Evolutionary conservation across 2,329 filamentous ascomycete genomes (phyloP).

Genomic region (Huntiella bhutanensis): DNA sequence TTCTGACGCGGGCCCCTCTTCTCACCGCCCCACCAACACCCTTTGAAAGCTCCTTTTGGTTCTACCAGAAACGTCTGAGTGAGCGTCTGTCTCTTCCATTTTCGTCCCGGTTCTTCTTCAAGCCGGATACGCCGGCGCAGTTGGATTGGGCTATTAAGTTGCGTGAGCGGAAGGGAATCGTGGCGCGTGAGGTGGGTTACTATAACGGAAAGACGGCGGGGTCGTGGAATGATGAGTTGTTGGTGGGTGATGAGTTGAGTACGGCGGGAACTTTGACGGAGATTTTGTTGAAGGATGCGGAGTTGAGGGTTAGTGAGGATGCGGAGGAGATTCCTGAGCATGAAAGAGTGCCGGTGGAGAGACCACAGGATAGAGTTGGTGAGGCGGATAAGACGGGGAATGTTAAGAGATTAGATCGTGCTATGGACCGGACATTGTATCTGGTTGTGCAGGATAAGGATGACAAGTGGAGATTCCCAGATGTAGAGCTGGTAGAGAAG

Average conservation of each 20-base stretch:
- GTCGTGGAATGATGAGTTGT: constrained; percentile 82
- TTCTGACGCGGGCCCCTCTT: constrained; percentile 74
- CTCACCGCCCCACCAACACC: constrained; percentile 67
- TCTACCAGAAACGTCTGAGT: constrained; percentile 94
- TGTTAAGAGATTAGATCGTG: constrained; percentile 56
- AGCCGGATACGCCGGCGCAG: constrained; percentile 65
- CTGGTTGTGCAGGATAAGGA: constrained; percentile 58
- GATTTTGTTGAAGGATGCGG: constrained; percentile 55
- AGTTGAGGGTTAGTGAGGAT: constrained; percentile 40
- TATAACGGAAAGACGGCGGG: constrained; percentile 54
- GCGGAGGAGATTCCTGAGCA: constrained; percentile 37
- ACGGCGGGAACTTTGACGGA: constrained; percentile 46
- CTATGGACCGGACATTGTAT: constrained; percentile 69
- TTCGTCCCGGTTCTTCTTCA: constrained; percentile 84
- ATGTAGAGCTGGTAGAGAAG: constrained; percentile 44
- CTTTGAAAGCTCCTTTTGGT: constrained; percentile 85
- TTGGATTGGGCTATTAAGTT: constrained; percentile 83
- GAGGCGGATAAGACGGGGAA: constrained; percentile 66
- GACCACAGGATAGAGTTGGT: constrained; percentile 49
- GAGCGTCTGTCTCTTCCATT: constrained; percentile 81
- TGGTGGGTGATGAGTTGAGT: constrained; percentile 52
- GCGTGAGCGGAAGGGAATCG: constrained; percentile 49
- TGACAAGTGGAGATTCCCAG: constrained; percentile 63
- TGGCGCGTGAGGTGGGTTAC: constrained; percentile 66
- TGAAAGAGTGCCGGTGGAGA: constrained; percentile 48